Conservation (phyloP, 2,329 filamentous ascomycete genomes). For the Aspergillus ibericus region DNA sequence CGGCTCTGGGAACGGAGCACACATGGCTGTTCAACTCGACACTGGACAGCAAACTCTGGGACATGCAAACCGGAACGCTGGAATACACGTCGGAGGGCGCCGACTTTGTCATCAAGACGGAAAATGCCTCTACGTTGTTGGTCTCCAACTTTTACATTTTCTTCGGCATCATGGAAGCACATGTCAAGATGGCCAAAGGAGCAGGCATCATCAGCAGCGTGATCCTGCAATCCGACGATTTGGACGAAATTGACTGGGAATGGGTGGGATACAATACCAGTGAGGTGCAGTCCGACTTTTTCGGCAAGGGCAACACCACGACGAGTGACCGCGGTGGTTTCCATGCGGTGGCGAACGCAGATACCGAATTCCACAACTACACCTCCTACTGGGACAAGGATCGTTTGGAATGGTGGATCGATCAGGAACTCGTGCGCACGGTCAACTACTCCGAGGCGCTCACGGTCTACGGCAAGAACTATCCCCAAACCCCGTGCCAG, state of each 20-base stretch:
- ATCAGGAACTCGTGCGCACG: neutral
- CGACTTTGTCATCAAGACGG: neutral
- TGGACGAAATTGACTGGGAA: neutral
- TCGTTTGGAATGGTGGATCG: constrained; percentile 8
- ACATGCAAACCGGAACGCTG: neutral
- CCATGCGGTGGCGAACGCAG: neutral
- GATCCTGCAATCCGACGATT: neutral
- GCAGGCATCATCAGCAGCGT: neutral
- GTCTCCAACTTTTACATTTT: constrained; percentile 1
- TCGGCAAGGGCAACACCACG: neutral
- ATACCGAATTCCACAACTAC: constrained; percentile 6
- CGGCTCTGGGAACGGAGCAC: neutral
- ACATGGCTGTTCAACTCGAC: neutral
- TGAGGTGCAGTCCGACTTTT: neutral
- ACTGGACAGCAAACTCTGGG: neutral
- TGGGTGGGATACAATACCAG: neutral
- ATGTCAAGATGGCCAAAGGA: neutral
- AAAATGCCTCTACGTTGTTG: neutral
- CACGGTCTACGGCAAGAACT: neutral
- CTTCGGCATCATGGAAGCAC: neutral
- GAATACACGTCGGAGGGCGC: neutral
- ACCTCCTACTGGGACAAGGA: constrained; percentile 1
- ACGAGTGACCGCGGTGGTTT: neutral
- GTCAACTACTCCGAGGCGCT: neutral
- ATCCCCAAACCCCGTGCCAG: neutral